Evolutionary conservation across 139 green algal genomes (phyloP), one percentile per base, ranked within the genome.

Genomic region (Tetradesmus lagerheimii): DNA sequence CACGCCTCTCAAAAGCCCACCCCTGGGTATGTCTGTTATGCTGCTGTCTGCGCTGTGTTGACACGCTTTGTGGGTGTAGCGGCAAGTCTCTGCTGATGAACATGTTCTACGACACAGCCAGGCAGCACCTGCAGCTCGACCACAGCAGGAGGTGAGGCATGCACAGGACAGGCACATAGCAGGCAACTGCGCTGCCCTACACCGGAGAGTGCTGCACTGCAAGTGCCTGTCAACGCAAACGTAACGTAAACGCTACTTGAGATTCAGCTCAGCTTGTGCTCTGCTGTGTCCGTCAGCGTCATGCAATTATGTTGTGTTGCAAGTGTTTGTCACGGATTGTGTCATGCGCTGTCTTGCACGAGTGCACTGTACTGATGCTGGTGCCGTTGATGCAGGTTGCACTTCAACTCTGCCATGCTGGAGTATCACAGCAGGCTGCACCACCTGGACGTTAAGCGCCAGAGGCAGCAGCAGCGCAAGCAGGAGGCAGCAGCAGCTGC

Each of bases 351-450:
- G 35, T 3, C 9, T 6, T 39, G 31, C 35, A 57, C 64, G 25
- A 31, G n/a, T 64, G 38, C 9, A 41, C 34, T 50, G 62, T 27
- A n/a, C n/a, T 79, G 37, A 5, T 79, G 35, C 53, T 95, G 71
- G 53, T 89, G 0, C 80, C 83, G 14, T 41, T 41, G 25, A 4
- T 90, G 95, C 12, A 93, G 96, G 74, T 78, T 97, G 90, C 96
- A 98, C 92, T 98, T 97, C 93, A 98, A 98, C 90, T 93, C 94
- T 25, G 95, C 93, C 27, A 96, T 98, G 94, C 91, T 97, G 27
- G 95, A 97, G 92, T 79, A 96, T 27, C 94, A 97, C 91, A 92
- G 76, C 64, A 91, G 93, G 9, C 83, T 96, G 81, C 94, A 96
- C 80, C 34, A 90, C 67, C 71, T 94, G 18, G 95, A 96, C 57